Base-by-base conservation (phyloP, 306 rosid genomes). In the Dalbergia oliveri region DNA sequence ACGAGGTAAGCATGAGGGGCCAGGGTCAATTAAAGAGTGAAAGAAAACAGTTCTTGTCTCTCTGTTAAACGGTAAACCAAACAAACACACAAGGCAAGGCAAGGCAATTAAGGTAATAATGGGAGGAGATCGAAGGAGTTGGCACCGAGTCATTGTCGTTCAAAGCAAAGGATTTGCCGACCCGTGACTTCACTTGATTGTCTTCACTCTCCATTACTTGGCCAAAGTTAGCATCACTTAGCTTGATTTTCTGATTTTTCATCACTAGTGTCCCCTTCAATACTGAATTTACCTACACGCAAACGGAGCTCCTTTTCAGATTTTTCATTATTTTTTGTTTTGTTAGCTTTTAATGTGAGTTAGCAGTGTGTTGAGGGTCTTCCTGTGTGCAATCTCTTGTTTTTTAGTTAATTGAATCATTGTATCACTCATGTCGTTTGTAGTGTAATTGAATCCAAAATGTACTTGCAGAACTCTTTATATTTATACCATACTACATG, bases 81-180 rank as follows among this genome's bases (percentile, higher is more conserved):
- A 62, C 31, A 26, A 26, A 26, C 31, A 14, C 26, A 26, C 50
- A 50, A 43, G 49, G 49, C 14, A 50, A 43, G 49, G 49, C 31
- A 26, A 26, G 31, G 31, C 31, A 26, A 21, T 21, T 21, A 21
- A 35, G 39, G 39, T 35, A 3, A 11, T 47, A 6, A 47, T 47
- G 10, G 15, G 53, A 47, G 14, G 56, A 14, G 3, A 26, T 26
- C 31, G 31, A 3, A 63, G 12, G 21, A 76, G 54, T 77, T 8
- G 81, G 66, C 74, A 53, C 3, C 3, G 57, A 39, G 81, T 77
- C 81, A 66, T 35, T 79, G 71, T 79, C 63, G 3, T 79, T 79
- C 19, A 67, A 68, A 16, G 47, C 34, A 26, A 78, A 31, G 80
- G 80, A 16, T 49, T 50, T 76, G 72, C 63, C 63, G 64, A 64